Base-by-base conservation (phyloP, 345 rosid genomes). In the Jatropha curcas region DNA sequence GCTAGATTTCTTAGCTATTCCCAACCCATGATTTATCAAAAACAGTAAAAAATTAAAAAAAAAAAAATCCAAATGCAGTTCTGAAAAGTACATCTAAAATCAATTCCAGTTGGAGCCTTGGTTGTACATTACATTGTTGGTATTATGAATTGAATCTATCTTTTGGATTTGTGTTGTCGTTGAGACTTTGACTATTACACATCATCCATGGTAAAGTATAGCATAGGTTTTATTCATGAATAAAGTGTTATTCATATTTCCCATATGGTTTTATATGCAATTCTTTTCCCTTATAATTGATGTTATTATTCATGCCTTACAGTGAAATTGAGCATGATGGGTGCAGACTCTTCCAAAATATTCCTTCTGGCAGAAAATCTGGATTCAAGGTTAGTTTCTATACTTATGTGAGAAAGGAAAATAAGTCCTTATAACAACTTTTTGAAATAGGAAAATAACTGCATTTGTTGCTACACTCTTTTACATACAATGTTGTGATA, bases 241-340 rank as follows among this genome's bases (percentile, higher is more conserved):
- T 35, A 35, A 2, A 37, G 51, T 27, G 59, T 45, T 39, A 24
- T 68, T 25, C 20, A 12, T 24, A 33, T 72, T 72, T 73, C 13
- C 71, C 9, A 55, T 25, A 33, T 68, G 45, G 35, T 41, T 58
- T 41, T 45, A 37, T 16, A 51, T 52, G 51, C 28, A 43, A 60
- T 63, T 35, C 7, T 25, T 45, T 68, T 24, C 50, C 48, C 46
- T 50, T 67, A 12, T 46, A n/a, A 24, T 11, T 67, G 48, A 74
- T 45, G 16, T 65, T 27, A 45, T 0, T 0, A 7, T 57, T 56
- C 19, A 65, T 77, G 35, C 53, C 37, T 25, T 81, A 73, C 88
- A 92, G 98, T 84, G 98, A 87, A 80, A 88, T 94, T 60, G 92
- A 88, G 80, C 98, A 94, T 82, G 71, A 84, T 79, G 92, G 92